Evolutionary conservation across 2,329 filamentous ascomycete species (phyloP), one percentile per base, ranked within the genome.

Genomic region (Claviceps cyperi): DNA sequence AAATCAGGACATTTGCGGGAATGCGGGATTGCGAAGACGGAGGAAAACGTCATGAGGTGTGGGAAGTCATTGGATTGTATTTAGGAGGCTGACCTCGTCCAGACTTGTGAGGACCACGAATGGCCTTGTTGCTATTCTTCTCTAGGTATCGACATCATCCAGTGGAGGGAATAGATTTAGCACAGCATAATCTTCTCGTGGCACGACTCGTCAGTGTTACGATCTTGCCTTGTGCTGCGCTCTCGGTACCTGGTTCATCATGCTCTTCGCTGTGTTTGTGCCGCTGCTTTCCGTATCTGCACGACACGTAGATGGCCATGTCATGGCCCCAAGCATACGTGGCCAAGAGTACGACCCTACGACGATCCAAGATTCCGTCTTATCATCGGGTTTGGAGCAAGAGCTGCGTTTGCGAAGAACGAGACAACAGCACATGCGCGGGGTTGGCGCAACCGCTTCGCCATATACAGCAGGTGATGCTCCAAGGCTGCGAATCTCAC

Each of bases 41-140:
- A 44, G 24, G 5, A 19, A 6, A 24, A 21, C n/a, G 24, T 19
- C 38, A 43, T 36, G 38, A 48, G 11, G 11, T 32, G 17, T 17
- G 14, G 19, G 14, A 22, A 14, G 11, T 35, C n/a, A 3, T 15
- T 5, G 4, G 32, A 28, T 38, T 48, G 37, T 28, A 41, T 44
- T 44, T 49, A 48, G 43, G 38, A 48, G 19, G 47, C 32, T 32
- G 28, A 21, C 40, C 19, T 49, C 40, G 13, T 22, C 47, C 47
- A 32, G 28, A 24, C 4, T 8, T 36, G 14, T 24, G n/a, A 14
- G 15, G 22, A 43, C 22, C 28, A 17, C 17, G 17, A 15, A 14
- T 21, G 17, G 9, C 24, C 14, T 13, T 21, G n/a, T 6, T 15
- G 11, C n/a, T 13, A 32, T 32, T 17, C 21, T 22, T 43, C 17